Evolutionary conservation across 768 basidiomycete species (phyloP).

Genomic region (Cubamyces lactineus): DNA sequence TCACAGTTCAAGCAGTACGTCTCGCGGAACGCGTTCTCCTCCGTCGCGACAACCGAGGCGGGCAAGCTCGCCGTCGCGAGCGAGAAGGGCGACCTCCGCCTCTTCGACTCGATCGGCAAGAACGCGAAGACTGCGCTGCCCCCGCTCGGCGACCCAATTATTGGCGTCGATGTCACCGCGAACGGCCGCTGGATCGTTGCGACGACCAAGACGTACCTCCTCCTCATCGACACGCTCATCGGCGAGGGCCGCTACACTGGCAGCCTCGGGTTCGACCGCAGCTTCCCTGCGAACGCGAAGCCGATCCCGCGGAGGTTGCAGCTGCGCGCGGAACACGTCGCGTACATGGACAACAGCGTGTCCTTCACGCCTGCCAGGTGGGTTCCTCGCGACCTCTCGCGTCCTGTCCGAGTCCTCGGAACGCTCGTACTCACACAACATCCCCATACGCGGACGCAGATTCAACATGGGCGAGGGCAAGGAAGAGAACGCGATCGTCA

Average conservation of each 20-base stretch:
- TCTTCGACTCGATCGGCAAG: conserved; percentile 97
- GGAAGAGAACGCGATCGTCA: conserved; percentile 94
- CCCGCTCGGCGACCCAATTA: conserved; percentile 91
- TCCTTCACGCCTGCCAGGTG: conserved; percentile 94
- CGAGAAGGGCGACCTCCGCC: conserved; percentile 93
- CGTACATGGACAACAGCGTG: conserved; percentile 89
- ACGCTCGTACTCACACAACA: conserved; percentile 12
- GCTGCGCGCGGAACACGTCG: conserved; percentile 88
- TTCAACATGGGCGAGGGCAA: conserved; percentile 91
- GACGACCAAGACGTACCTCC: conserved; percentile 90
- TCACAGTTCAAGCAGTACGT: conserved; percentile 95
- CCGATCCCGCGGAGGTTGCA: conserved; percentile 89
- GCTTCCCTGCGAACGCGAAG: conserved; percentile 94
- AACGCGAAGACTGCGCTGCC: conserved; percentile 98
- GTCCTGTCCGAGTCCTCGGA: neutral
- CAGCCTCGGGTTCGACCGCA: conserved; percentile 86
- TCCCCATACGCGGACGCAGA: conserved; percentile 43
- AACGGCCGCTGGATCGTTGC: conserved; percentile 95
- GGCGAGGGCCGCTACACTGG: conserved; percentile 87
- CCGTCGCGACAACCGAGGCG: conserved; percentile 81
- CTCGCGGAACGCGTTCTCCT: conserved; percentile 94
- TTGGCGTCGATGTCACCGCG: conserved; percentile 92
- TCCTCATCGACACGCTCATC: conserved; percentile 94
- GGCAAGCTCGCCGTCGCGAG: conserved; percentile 93
- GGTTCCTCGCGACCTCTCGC: conserved; percentile 13